These are phyloP conservation scores for Pichia sp. DNA, from an alignment of 1,139 yeast genomes.

Conservation along the genomic window DNA sequence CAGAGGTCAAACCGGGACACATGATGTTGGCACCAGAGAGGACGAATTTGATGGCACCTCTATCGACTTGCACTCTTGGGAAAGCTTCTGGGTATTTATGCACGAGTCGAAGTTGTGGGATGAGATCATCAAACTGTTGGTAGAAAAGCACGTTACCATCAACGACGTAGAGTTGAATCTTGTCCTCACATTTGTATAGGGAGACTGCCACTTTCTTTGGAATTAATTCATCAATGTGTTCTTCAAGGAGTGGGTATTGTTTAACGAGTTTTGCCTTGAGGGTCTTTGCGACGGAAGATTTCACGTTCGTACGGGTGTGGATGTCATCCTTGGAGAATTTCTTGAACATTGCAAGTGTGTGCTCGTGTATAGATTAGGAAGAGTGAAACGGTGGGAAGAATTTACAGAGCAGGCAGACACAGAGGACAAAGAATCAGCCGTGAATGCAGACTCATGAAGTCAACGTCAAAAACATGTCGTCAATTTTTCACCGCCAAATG, in stretches of 20 bases:
- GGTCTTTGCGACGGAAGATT: conserved; percentile 87
- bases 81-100: conserved; percentile 79
- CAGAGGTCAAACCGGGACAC: conserved; percentile 95
- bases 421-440: neutral
- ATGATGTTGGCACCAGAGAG: conserved; percentile 91
- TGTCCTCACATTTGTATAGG: conserved; percentile 82
- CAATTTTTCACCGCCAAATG: no score
- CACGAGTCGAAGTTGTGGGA: conserved; percentile 70
- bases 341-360: conserved; percentile 41
- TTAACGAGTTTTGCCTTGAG: conserved; percentile 64
- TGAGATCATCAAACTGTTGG: conserved; percentile 78
- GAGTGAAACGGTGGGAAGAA: neutral
- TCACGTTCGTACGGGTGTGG: conserved; percentile 85
- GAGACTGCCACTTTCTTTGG: conserved; percentile 90
- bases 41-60: conserved; percentile 95
- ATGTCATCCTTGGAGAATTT: conserved; percentile 83
- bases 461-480: no score
- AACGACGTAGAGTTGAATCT: conserved; percentile 68
- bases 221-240: conserved; percentile 69
- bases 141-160: conserved; percentile 70
- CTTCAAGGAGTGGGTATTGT: conserved; percentile 68
- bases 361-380: neutral
- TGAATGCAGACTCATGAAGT: no score
- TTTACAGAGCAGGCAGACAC: neutral
- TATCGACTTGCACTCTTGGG: conserved; percentile 84